Base-by-base conservation (phyloP, 1,139 yeast genomes). In the Yamadazyma sp. region DNA sequence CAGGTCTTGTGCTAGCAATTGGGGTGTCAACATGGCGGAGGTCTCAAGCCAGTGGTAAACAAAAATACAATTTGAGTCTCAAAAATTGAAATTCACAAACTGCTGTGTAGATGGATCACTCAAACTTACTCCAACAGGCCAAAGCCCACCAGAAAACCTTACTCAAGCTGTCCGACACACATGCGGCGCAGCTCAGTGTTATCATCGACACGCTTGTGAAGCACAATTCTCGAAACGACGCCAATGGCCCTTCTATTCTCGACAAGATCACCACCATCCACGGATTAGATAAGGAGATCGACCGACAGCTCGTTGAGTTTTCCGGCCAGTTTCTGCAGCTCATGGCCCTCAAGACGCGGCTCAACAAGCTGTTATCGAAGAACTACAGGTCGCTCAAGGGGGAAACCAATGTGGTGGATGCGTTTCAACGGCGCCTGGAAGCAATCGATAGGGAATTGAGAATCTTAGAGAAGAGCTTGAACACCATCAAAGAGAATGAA, bases 261-360 rank as follows among this genome's bases (percentile, higher is more conserved):
- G 76, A 71, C 43, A 71, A 71, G 47, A 68, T 71, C 40, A 59
- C 71, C n/a, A 70, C 76, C 8, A 67, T 72, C 9, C 75, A 69
- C 41, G 65, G 69, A 36, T 51, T 72, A 16, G 66, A 72, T 49
- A 40, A 51, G 4, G 68, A 68, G 31, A 69, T 72, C 11, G 68
- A 68, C 40, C 49, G 53, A 12, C 76, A 70, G 43, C 44, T 70
- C 37, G 56, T 56, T 27, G 67, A 62, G 37, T 53, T 66, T 10
- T 53, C 61, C 1, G 38, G 34, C n/a, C 61, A 54, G 38, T 66
- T 48, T 41, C 56, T 56, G 20, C 53, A 50, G 31, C 51, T 70
- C 34, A 20, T 20, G 26, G 43, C 41, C 7, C 46, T 51, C 14
- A 62, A 60, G 46, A 36, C 35, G n/a, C 47, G 51, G 33, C 48